Percentiles rank a stretch among this genome's conserved stretches.
These are phyloP conservation scores for Takashimella koratensis DNA, from an alignment of 1,284 basidiomycete genomes.

Conservation along the genomic window DNA sequence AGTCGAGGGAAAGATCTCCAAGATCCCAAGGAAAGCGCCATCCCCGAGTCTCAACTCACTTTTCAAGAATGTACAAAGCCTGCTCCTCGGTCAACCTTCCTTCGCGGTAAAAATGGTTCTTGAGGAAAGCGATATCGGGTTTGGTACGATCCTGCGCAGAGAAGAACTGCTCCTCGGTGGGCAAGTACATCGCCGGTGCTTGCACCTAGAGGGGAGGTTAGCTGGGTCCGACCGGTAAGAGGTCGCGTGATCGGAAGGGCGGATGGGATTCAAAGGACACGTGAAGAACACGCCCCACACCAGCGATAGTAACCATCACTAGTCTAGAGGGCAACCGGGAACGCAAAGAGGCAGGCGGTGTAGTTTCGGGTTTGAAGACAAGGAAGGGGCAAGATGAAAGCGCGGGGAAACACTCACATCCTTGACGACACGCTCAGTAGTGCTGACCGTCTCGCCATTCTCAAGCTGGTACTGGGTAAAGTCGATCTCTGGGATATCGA, in stretches of 20 bases:
- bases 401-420: slow-evolving; percentile 50
- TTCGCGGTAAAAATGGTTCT: slow-evolving; percentile 98
- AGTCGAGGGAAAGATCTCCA: too few relatives aligned
- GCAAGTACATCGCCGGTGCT: slow-evolving; percentile 88
- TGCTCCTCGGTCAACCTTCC: slow-evolving; percentile 87
- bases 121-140: slow-evolving; percentile 94
- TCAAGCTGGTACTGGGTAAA: slow-evolving; percentile 85
- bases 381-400: too few relatives aligned
- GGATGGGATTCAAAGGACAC: too few relatives aligned
- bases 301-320: too few relatives aligned
- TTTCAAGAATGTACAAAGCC: slow-evolving; percentile 79
- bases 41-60: slow-evolving; percentile 51
- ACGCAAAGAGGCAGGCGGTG: too few relatives aligned
- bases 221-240: neutral
- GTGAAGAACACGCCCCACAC: too few relatives aligned
- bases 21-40: too few relatives aligned
- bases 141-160: slow-evolving; percentile 75
- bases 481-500: slow-evolving; percentile 68
- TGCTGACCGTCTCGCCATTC: slow-evolving; percentile 75
- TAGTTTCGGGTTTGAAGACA: too few relatives aligned
- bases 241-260: too few relatives aligned
- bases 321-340: too few relatives aligned
- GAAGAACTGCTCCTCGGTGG: slow-evolving; percentile 92
- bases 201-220: slow-evolving; percentile 64
- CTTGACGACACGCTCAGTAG: slow-evolving; percentile 51